Evolutionary conservation across 176 grass and related monocot species (phyloP), one percentile per base, ranked within the genome.

Genomic region (Phoenix dactylifera): DNA sequence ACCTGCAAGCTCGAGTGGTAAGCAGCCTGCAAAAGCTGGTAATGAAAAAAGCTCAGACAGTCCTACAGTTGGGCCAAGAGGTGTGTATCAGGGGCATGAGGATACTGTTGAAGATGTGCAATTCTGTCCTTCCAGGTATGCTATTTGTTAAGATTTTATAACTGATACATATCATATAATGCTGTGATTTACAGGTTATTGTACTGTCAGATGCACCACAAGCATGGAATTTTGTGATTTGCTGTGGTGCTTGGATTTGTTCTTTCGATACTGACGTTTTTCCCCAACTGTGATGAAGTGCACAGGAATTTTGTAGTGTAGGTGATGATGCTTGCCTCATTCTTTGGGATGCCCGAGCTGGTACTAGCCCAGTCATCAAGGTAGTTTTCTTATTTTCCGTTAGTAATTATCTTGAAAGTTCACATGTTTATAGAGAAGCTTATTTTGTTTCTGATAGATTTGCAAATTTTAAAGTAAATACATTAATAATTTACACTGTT

Each of bases 261-360:
- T 44, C 9, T 44, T 44, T 44, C 9, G 3, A 12, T 44, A 14
- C 0, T 44, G 2, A 44, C 35, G 2, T 76, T 26, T 49, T 49
- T 29, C 32, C 18, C 9, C 63, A 75, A 70, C 29, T 51, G 22
- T 61, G 51, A 60, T 91, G 68, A 72, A 91, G 92, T 73, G 84
- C 77, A 54, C 87, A 89, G 64, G 93, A 98, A 53, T 98, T 98
- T 67, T 98, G 93, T 85, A 98, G 93, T 58, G 87, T 98, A 17
- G 81, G 93, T 51, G 93, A 98, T 67, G 93, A 98, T 86, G 81
- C 81, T 67, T 86, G 87, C 61, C 87, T 98, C 73, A 92, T 98
- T 88, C 73, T 98, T 22, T 98, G 87, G 87, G 93, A 92, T 83
- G 83, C 93, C 51, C 84, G 87, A 69, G 76, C 70, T 83, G 87